A percentile compares a stretch with the other conserved stretches of the same genome.
Evolutionary conservation across 2,329 filamentous ascomycete species (phyloP).

Genomic region (Phaeosphaeriaceae sp.): DNA sequence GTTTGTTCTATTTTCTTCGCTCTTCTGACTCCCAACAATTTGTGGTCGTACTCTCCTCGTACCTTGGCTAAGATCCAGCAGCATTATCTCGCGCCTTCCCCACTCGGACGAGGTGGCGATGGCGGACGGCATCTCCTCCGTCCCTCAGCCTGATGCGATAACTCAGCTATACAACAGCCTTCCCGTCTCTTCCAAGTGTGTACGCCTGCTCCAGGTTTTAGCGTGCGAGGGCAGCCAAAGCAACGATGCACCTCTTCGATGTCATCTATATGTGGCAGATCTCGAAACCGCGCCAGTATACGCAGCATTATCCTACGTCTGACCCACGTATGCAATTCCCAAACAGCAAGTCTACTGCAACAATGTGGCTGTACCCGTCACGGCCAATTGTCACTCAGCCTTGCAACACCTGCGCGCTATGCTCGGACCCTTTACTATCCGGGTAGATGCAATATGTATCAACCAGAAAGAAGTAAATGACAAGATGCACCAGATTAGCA

Average conservation of each 20-base stretch:
- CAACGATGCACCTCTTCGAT: not conserved
- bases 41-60: too few species aligned
- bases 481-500: conserved; percentile 7
- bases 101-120: not conserved
- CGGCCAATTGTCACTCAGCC: conserved; percentile 11
- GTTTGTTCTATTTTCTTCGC: too few species aligned
- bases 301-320: conserved; percentile 14
- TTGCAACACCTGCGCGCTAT: conserved; percentile 10
- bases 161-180: not conserved
- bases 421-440: conserved; percentile 3
- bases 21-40: too few species aligned
- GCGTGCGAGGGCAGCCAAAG: not conserved
- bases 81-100: not conserved
- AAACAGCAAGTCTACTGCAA: conserved; percentile 5
- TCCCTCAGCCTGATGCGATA: not conserved
- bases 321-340: not conserved
- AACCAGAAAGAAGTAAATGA: conserved; percentile 11
- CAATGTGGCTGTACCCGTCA: conserved; percentile 4
- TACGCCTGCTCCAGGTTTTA: not conserved
- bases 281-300: not conserved
- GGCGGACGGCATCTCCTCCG: not conserved
- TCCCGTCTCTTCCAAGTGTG: not conserved
- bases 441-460: conserved; percentile 7
- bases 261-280: conserved; percentile 2
- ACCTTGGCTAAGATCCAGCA: too few species aligned